Base-by-base conservation (phyloP, 306 rosid species). In the Casuarina equisetifolia region DNA sequence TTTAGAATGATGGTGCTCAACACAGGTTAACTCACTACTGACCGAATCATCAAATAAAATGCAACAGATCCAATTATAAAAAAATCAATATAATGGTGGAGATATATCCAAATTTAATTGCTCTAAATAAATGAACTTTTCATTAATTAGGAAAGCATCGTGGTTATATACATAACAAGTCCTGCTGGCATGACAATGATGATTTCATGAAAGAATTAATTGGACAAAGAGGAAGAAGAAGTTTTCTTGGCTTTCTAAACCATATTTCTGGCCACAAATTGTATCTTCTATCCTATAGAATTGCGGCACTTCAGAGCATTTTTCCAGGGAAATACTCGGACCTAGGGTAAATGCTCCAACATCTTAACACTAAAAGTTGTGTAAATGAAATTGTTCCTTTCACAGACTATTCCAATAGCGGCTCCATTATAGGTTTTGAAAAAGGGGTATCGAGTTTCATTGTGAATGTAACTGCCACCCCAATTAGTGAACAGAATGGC, bases 381-480 rank as follows among this genome's bases (percentile, higher is more conserved):
- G 13, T 42, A 13, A 53, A 40, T 76, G 20, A 69, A 49, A 70
- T 59, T 69, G 76, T 76, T 64, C 63, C 0, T 74, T 66, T 52
- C 49, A 52, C 2, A 61, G 17, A 32, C 82, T 89, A 94, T 45
- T 40, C 89, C 79, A 95, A 84, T 16, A 92, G 81, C 38, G 97
- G 90, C 73, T 86, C 92, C 49, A 81, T 79, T 61, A 91, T 67
- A 63, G 92, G 85, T 70, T 82, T 91, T 0, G 88, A 73, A 70
- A 54, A 51, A 63, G 90, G 88, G 71, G 76, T 79, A 62, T 91
- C 78, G 48, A 95, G 87, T 69, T 95, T 88, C 96, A 92, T 92
- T 66, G 87, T 88, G 75, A 53, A 82, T 16, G 97, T 90, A 73
- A 95, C 92, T 46, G 66, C 75, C 57, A 89, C 85, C 8, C 92